phyloP scores from a whole-genome alignment of 805 yeast species.

The Candida ovalis region DNA sequence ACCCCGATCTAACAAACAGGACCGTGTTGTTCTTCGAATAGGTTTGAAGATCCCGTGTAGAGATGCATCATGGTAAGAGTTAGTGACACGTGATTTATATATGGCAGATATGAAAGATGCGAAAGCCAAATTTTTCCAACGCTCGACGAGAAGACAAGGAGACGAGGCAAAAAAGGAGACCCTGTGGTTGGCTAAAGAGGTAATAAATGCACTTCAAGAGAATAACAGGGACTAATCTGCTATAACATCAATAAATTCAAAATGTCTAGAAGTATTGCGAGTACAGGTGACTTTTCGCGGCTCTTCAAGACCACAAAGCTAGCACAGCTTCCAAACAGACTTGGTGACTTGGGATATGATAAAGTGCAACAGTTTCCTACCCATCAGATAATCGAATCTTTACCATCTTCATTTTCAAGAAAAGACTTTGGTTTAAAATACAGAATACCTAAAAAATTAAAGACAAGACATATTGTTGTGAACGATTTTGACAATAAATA shows the following conservation, averaged over 20 bases:
- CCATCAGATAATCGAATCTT: conserved; percentile 70
- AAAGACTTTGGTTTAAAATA: conserved; percentile 77
- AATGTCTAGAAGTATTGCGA: conserved; percentile 22
- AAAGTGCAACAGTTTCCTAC: conserved; percentile 45
- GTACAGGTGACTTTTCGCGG: conserved; percentile 25
- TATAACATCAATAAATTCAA: background rate
- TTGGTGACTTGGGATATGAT: conserved; percentile 25
- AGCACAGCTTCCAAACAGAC: conserved; percentile 31
- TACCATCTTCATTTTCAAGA: conserved; percentile 57
- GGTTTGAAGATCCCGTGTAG: too few relatives aligned
- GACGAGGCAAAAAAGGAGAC: too few relatives aligned
- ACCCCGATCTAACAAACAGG: too few relatives aligned
- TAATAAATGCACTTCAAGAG: background rate
- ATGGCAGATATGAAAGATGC: too few relatives aligned
- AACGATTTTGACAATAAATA: conserved; percentile 66
- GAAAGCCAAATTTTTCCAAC: too few relatives aligned
- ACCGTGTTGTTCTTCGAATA: too few relatives aligned
- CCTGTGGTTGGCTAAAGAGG: background rate
- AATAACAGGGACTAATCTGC: background rate
- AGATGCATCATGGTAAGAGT: too few relatives aligned
- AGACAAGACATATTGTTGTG: conserved; percentile 54
- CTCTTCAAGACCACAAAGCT: conserved; percentile 29
- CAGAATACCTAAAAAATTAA: conserved; percentile 59
- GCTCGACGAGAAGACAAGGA: too few relatives aligned
- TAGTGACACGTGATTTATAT: too few relatives aligned